Percentiles rank a stretch among this genome's conserved stretches.
These are phyloP conservation scores for Geum urbanum DNA, from an alignment of 306 rosid species.

Conservation along the genomic window DNA sequence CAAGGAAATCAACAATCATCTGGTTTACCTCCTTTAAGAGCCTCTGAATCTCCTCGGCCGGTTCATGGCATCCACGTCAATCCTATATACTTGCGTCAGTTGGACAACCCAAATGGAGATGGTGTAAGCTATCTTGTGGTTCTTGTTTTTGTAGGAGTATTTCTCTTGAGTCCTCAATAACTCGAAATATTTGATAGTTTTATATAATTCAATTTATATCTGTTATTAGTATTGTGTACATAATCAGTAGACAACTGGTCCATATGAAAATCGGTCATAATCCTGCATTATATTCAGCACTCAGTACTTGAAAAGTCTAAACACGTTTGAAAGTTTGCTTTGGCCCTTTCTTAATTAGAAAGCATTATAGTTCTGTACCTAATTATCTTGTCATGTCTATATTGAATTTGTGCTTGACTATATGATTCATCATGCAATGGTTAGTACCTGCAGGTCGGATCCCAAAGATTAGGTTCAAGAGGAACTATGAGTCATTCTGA, in stretches of 20 bases:
- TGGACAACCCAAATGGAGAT: slow-evolving; percentile 57
- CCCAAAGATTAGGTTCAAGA: slow-evolving; percentile 45
- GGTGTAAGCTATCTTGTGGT: slow-evolving; percentile 54
- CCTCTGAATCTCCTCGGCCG: slow-evolving; percentile 82
- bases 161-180: neutral
- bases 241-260: neutral
- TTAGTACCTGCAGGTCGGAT: slow-evolving; percentile 42
- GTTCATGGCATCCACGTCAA: slow-evolving; percentile 88
- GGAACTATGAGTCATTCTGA: slow-evolving; percentile 42
- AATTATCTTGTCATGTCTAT: neutral
- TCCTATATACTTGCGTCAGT: slow-evolving; percentile 72
- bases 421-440: slow-evolving; percentile 34
- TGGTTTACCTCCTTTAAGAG: slow-evolving; percentile 48
- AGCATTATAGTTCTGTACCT: neutral
- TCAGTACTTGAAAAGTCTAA: slow-evolving; percentile 20
- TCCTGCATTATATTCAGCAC: neutral
- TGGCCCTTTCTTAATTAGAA: neutral
- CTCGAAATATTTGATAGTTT: neutral
- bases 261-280: neutral
- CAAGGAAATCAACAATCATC: slow-evolving; percentile 48
- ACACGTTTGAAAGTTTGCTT: slow-evolving; percentile 28
- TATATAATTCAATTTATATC: neutral
- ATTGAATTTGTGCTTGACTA: slow-evolving; percentile 21
- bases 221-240: neutral
- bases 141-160: slow-evolving; percentile 6